Evolutionary conservation across 2,329 filamentous ascomycete species (phyloP), one percentile per base, ranked within the genome.

Genomic region (Ophiobolus disseminans): DNA sequence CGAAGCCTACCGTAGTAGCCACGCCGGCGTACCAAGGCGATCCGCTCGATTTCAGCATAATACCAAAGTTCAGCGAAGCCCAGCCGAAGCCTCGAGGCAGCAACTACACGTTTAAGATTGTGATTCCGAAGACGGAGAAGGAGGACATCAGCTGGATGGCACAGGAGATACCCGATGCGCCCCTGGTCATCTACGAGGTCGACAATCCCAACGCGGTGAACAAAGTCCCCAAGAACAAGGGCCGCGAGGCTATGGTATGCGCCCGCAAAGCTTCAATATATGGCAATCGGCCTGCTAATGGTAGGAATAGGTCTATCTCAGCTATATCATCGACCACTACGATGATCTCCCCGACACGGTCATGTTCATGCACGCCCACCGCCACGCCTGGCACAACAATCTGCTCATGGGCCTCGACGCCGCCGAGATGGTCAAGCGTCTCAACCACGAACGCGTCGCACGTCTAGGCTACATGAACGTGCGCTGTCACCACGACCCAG

Each of bases 291-390:
- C 41, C 50, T 7, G 48, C 50, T 60, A 41, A 58, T 25, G 5
- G 5, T 19, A 6, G 14, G 40, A 26, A 31, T 46, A 73, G 69
- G 68, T 72, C 36, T 86, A 86, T 65, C 74, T 86, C 38, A 82
- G 81, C 34, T 86, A 83, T 67, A 80, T 86, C 52, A 83, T 86
- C 63, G 82, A 86, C 54, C 76, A 84, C 63, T 87, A 86, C 66
- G 73, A 85, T 34, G 69, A 78, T 10, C 76, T 86, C 2, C 77
- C 82, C 2, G 83, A 86, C 57, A 77, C 84, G 16, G 73, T 79
- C 34, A 77, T 85, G 40, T 86, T 86, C 69, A 80, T 83, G 73
- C 84, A 86, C 67, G 77, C 81, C 22, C 71, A 74, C 48, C 77
- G 76, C 55, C 72, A 67, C 35, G 78, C 80, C 25, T 86, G 83